These are phyloP conservation scores for Pachysandra terminalis DNA, from an alignment of 164 flowering plant species.

Conservation along the genomic window DNA sequence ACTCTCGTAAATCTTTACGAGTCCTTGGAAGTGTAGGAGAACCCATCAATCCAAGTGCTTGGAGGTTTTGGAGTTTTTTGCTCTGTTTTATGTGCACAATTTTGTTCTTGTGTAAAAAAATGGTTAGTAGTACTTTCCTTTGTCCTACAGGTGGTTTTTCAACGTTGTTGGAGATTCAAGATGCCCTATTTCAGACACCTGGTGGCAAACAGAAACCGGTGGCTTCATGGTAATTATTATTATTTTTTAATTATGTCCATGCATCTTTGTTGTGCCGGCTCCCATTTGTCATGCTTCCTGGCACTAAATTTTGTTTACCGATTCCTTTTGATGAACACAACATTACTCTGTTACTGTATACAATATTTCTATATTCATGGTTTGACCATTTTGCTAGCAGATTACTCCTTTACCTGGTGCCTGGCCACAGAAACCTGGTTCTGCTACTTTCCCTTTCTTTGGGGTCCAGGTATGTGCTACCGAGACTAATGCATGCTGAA, in stretches of 20 bases:
- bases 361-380: not conserved
- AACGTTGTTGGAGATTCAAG: constrained; percentile 90
- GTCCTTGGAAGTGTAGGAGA: constrained; percentile 98
- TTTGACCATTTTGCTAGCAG: constrained; percentile 37
- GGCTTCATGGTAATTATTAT: constrained; percentile 72
- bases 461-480: constrained; percentile 60
- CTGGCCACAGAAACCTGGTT: constrained; percentile 99
- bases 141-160: constrained; percentile 77
- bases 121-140: constrained; percentile 1
- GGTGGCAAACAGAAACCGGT: constrained; percentile 99
- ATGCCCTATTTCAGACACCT: constrained; percentile 96
- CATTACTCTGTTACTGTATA: not conserved
- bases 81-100: not conserved
- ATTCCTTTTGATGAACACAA: no score
- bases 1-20: constrained; percentile 87
- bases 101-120: constrained; percentile 1
- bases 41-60: constrained; percentile 99
- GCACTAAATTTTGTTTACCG: no score
- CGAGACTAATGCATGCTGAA: not conserved
- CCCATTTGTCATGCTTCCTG: not conserved
- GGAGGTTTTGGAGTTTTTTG: no score
- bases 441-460: constrained; percentile 98
- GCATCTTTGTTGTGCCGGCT: not conserved
- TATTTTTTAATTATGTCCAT: not conserved
- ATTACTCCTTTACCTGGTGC: constrained; percentile 97